Evolutionary conservation across 2,329 filamentous ascomycete genomes (phyloP).

Genomic region (Fusarium sp.): DNA sequence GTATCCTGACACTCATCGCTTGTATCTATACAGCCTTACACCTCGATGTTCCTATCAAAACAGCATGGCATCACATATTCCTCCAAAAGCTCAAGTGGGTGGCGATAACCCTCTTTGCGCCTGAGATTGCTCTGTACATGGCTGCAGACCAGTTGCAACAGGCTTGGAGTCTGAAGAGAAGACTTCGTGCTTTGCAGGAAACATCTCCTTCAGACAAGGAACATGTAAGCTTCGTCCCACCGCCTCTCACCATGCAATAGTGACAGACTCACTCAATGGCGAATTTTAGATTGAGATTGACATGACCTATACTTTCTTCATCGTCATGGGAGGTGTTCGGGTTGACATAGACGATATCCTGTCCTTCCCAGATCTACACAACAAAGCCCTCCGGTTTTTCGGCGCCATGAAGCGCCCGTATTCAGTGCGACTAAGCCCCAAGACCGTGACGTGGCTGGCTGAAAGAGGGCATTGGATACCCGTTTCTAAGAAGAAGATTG

Average conservation of each 20-base stretch:
- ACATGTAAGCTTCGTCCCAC: background rate
- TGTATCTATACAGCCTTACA: slow-evolving; percentile 11
- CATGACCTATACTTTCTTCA: slow-evolving; percentile 45
- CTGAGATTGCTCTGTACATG: slow-evolving; percentile 38
- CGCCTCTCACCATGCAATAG: background rate
- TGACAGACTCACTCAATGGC: background rate
- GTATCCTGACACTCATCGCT: slow-evolving; percentile 4
- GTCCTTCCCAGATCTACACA: slow-evolving; percentile 10
- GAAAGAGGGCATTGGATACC: slow-evolving; percentile 21
- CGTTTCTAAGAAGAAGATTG: slow-evolving; percentile 38
- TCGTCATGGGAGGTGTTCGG: slow-evolving; percentile 47
- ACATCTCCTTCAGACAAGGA: too few species aligned
- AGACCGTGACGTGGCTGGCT: slow-evolving; percentile 15
- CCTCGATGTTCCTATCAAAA: background rate
- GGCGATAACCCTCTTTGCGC: background rate
- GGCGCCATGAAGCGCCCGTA: slow-evolving; percentile 1
- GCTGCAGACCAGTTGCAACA: slow-evolving; percentile 34
- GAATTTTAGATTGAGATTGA: slow-evolving; percentile 15
- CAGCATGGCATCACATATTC: background rate
- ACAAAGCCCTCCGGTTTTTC: slow-evolving; percentile 1
- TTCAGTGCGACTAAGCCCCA: slow-evolving; percentile 8
- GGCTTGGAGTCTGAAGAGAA: slow-evolving; percentile 10
- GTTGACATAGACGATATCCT: slow-evolving; percentile 21
- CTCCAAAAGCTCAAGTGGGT: background rate
- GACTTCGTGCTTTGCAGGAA: too few species aligned